Evolutionary conservation across 192 early-diverging fungal species (phyloP).

Genomic region (Martensiomyces pterosporus): DNA sequence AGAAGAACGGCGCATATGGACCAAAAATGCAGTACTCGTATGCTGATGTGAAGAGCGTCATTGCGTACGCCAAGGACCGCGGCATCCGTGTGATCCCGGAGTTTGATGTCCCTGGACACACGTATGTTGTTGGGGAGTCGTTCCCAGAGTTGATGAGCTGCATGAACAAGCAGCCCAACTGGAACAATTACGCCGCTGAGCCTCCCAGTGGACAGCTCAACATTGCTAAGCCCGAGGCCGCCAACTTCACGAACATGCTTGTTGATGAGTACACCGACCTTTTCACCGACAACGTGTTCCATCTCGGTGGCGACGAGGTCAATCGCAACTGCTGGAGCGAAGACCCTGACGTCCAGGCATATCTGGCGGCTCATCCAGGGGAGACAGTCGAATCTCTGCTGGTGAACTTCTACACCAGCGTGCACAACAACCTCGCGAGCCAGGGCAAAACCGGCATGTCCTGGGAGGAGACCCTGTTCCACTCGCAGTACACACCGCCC

Average conservation of each 20-base stretch:
- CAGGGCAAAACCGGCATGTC: slow-evolving; percentile 62
- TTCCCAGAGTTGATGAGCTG: slow-evolving; percentile 63
- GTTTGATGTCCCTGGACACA: slow-evolving; percentile 82
- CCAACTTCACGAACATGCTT: slow-evolving; percentile 58
- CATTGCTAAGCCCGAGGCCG: slow-evolving; percentile 60
- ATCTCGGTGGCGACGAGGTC: slow-evolving; percentile 77
- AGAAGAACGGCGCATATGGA: slow-evolving; percentile 62
- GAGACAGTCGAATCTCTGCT: slow-evolving; percentile 37
- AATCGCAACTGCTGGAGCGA: slow-evolving; percentile 66
- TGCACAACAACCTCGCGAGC: slow-evolving; percentile 47
- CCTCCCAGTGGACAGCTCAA: slow-evolving; percentile 84
- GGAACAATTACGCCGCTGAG: slow-evolving; percentile 58
- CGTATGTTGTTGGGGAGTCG: slow-evolving; percentile 51
- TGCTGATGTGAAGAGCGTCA: slow-evolving; percentile 63
- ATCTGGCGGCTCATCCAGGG: slow-evolving; percentile 27
- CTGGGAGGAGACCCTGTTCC: slow-evolving; percentile 75
- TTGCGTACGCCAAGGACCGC: slow-evolving; percentile 68
- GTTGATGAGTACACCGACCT: slow-evolving; percentile 61
- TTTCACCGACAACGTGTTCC: slow-evolving; percentile 69
- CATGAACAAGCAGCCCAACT: slow-evolving; percentile 57
- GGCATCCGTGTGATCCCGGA: slow-evolving; percentile 87
- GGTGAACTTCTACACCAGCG: slow-evolving; percentile 52
- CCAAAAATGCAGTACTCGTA: slow-evolving; percentile 64
- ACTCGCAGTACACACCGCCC: slow-evolving; percentile 52
- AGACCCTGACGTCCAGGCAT: slow-evolving; percentile 46